Conservation (phyloP, 2,329 filamentous ascomycete species). For the Corinectria fuckeliana region DNA sequence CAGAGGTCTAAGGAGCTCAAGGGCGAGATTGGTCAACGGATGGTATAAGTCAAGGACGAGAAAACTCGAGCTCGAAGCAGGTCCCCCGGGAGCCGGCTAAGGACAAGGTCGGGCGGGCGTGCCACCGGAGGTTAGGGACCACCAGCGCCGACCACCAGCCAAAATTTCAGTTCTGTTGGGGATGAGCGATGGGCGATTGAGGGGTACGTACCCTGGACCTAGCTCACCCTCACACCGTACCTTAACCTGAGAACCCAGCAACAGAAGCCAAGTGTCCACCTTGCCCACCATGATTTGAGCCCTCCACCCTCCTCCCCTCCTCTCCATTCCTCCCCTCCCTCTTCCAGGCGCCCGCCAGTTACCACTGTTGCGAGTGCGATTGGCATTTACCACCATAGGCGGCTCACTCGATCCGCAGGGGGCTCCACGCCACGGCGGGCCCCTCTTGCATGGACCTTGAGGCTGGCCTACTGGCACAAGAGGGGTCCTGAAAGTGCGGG, state of each 20-base stretch:
- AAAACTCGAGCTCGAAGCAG: conserved; percentile 35
- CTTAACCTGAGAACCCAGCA: not conserved
- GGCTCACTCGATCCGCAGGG: conserved; percentile 38
- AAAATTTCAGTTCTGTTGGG: conserved; percentile 53
- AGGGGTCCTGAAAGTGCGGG: conserved; percentile 14
- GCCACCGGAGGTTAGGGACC: conserved; percentile 31
- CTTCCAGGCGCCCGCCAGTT: conserved; percentile 24
- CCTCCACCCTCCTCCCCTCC: conserved; percentile 4
- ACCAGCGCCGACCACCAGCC: conserved; percentile 38
- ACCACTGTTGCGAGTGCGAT: conserved; percentile 33
- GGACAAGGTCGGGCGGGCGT: conserved; percentile 33
- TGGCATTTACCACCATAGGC: conserved; percentile 38
- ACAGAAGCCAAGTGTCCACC: not conserved
- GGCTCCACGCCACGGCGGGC: conserved; percentile 29
- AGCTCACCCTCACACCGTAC: conserved; percentile 18
- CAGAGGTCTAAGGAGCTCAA: conserved; percentile 35
- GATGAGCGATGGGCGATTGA: conserved; percentile 38
- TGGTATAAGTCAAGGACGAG: conserved; percentile 41
- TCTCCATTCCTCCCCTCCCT: not conserved
- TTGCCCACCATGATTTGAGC: not conserved
- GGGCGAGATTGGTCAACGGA: conserved; percentile 33
- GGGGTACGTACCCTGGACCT: conserved; percentile 39
- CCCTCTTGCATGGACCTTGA: conserved; percentile 32
- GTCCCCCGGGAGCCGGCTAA: conserved; percentile 29
- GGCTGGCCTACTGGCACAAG: not conserved